A percentile compares a stretch with the other conserved stretches of the same genome.
These are phyloP conservation scores for Euryodendron excelsum DNA, from an alignment of 148 eudicot genomes.

Conservation along the genomic window DNA sequence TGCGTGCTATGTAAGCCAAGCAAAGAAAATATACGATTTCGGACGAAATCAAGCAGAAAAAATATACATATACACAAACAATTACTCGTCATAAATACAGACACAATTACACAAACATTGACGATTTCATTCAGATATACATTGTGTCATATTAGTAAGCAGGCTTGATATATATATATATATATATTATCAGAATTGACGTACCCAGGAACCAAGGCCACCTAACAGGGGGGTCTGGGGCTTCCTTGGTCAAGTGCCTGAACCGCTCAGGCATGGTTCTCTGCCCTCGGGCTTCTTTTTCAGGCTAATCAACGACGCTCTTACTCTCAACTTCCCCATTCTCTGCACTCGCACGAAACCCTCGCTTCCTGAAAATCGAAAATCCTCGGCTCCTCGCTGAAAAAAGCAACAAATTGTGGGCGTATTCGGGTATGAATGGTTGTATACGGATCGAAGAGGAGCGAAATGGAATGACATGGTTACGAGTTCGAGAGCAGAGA, in stretches of 20 bases:
- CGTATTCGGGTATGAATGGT: not conserved
- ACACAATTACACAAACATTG: too few relatives aligned
- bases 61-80: too few relatives aligned
- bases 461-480: conserved; percentile 17
- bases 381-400: conserved; percentile 2
- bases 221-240: conserved; percentile 53
- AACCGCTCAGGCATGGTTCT: conserved; percentile 81
- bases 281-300: conserved; percentile 53
- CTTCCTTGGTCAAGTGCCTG: conserved; percentile 52
- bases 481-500: not conserved
- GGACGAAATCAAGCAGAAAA: too few relatives aligned
- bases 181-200: not conserved
- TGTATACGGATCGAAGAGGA: conserved; percentile 9
- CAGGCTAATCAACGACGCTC: conserved; percentile 32
- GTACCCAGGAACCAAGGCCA: conserved; percentile 83
- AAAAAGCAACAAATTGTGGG: not conserved
- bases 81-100: too few relatives aligned
- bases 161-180: not conserved
- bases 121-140: too few relatives aligned
- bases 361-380: conserved; percentile 17
- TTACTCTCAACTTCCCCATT: conserved; percentile 23
- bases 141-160: not conserved
- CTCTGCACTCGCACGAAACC: conserved; percentile 36
- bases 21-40: too few relatives aligned
- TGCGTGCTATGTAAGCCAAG: too few relatives aligned